phyloP scores from a whole-genome alignment of 345 rosid species.

The Eucalyptus tenuipes region DNA sequence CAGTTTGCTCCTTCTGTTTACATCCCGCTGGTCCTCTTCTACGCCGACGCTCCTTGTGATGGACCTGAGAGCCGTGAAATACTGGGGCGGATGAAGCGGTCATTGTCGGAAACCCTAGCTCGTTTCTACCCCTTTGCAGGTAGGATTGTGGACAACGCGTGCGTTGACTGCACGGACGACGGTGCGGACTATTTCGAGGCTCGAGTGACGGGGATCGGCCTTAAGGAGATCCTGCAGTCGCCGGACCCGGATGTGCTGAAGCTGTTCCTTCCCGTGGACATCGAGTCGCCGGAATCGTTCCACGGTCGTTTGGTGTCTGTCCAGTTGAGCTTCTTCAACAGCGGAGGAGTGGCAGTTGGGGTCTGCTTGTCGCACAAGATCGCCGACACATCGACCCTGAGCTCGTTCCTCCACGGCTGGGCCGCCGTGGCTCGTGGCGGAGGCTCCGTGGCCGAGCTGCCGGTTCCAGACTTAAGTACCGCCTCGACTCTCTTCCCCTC shows the following conservation, averaged over 20 bases:
- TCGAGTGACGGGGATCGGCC: not conserved
- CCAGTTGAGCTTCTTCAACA: slow-evolving; percentile 18
- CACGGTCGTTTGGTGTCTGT: slow-evolving; percentile 13
- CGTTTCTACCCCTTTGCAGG: slow-evolving; percentile 11
- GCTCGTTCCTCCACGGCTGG: slow-evolving; percentile 2
- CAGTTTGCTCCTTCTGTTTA: slow-evolving; percentile 6
- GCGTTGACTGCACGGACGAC: not conserved
- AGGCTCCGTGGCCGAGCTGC: not conserved
- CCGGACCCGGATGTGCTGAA: not conserved
- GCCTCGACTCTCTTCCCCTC: not conserved
- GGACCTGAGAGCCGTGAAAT: not conserved
- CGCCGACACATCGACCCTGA: slow-evolving; percentile 1
- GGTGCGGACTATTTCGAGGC: slow-evolving; percentile 1
- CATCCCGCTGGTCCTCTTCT: not conserved
- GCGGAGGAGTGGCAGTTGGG: slow-evolving; percentile 5
- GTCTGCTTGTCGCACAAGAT: slow-evolving; percentile 4
- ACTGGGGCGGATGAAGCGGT: not conserved
- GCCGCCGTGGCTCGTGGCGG: not conserved
- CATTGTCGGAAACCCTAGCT: slow-evolving; percentile 6
- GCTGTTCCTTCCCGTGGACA: not conserved
- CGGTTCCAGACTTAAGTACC: not conserved
- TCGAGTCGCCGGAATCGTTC: not conserved
- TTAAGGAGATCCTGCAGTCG: not conserved
- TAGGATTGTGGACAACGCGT: not conserved
- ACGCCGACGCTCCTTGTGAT: not conserved